Evolutionary conservation across 1,284 basidiomycete species (phyloP).

Genomic region (Malassezia nana): DNA sequence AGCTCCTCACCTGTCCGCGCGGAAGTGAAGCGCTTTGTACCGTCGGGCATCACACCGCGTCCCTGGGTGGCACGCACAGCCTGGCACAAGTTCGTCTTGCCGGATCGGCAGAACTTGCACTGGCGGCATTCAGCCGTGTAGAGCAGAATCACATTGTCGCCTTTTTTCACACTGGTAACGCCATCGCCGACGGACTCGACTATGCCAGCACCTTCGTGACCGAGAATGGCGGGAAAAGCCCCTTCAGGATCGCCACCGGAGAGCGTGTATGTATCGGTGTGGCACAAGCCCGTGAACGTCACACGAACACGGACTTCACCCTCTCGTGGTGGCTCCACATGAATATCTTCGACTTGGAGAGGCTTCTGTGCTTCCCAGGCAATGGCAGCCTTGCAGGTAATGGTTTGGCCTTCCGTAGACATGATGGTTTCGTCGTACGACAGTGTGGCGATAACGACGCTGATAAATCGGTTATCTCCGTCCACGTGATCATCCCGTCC

Average conservation of each 20-base stretch:
- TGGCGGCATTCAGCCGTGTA: constrained; percentile 45
- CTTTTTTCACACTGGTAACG: constrained; percentile 70
- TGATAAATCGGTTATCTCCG: too few species aligned
- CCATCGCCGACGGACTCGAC: constrained; percentile 88
- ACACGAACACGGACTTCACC: constrained; percentile 90
- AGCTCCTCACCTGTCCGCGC: constrained; percentile 65
- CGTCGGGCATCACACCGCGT: constrained; percentile 92
- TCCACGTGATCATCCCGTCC: too few species aligned
- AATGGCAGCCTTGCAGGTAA: constrained; percentile 61
- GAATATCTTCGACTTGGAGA: constrained; percentile 78
- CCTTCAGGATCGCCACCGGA: constrained; percentile 96
- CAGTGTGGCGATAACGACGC: too few species aligned
- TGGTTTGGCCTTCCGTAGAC: constrained; percentile 30
- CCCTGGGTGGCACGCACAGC: constrained; percentile 84
- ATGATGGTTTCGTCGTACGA: neutral
- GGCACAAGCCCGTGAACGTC: constrained; percentile 88
- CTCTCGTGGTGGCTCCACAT: constrained; percentile 79
- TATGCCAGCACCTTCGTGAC: constrained; percentile 51
- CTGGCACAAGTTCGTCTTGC: constrained; percentile 71
- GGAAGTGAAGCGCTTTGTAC: constrained; percentile 77
- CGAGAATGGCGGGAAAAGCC: constrained; percentile 81
- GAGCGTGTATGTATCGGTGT: constrained; percentile 94
- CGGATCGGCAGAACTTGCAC: constrained; percentile 79
- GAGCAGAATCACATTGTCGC: constrained; percentile 63
- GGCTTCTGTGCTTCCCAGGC: constrained; percentile 90